Conservation (phyloP, 2,329 filamentous ascomycete species). For the Aspergillus sp. region DNA sequence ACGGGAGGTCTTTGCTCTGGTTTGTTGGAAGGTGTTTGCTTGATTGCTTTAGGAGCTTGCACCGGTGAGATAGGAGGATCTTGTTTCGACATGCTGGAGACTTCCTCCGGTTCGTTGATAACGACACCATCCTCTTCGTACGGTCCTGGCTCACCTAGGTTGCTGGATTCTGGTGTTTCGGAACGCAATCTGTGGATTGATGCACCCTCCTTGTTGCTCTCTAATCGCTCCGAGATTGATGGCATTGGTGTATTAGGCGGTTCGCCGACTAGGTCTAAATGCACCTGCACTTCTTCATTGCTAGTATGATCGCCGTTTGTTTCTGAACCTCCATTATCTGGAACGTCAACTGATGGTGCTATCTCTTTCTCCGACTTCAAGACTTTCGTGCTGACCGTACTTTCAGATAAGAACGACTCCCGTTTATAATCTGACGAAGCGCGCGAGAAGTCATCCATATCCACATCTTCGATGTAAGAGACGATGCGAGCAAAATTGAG, state of each 20-base stretch:
- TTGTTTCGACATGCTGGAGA: too few species aligned
- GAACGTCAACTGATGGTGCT: conserved; percentile 8
- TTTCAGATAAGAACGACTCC: conserved; percentile 16
- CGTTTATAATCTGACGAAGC: conserved; percentile 14
- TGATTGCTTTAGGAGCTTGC: too few species aligned
- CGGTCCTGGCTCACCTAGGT: background rate
- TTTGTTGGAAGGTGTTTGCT: too few species aligned
- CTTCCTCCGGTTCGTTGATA: background rate
- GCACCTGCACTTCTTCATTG: conserved; percentile 8
- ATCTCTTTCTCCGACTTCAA: background rate
- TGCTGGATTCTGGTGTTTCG: background rate
- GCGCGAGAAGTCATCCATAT: conserved; percentile 21
- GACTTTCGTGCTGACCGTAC: conserved; percentile 13
- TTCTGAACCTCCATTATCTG: background rate
- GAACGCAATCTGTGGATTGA: background rate
- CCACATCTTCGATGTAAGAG: conserved; percentile 30
- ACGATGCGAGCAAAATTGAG: conserved; percentile 29
- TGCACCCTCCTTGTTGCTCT: background rate
- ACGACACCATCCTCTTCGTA: background rate
- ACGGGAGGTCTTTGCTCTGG: too few species aligned
- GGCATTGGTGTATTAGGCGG: conserved; percentile 16
- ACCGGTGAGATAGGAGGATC: too few species aligned
- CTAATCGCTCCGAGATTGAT: conserved; percentile 20
- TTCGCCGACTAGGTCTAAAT: conserved; percentile 18
- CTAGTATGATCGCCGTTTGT: too few species aligned